Percentiles rank a stretch among this genome's conserved stretches.
Conservation (phyloP, 2,329 filamentous ascomycete species). For the Trichoderma sp. region DNA sequence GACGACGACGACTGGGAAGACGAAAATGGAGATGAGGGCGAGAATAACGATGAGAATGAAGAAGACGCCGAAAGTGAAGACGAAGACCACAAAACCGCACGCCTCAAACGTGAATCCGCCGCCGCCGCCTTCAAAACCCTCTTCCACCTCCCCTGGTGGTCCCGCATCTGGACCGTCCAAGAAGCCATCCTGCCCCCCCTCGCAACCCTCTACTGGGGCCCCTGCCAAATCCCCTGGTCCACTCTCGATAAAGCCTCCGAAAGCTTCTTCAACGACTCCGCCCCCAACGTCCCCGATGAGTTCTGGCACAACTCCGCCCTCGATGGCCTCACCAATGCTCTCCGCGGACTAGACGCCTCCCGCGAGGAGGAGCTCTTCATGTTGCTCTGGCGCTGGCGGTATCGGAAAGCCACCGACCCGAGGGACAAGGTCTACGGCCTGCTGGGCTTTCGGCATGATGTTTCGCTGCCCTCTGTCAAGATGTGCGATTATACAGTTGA, state of each 20-base stretch:
- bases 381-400: conserved; percentile 20
- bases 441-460: neutral
- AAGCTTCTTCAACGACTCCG: conserved; percentile 11
- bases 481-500: conserved; percentile 13
- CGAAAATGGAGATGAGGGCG: neutral
- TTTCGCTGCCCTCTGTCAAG: neutral
- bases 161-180: conserved; percentile 21
- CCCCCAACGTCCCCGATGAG: neutral
- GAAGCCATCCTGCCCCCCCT: conserved; percentile 13
- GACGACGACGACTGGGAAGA: too few species aligned
- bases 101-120: neutral
- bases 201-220: conserved; percentile 18
- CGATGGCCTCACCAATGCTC: neutral
- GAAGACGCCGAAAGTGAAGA: neutral
- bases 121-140: neutral
- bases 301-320: conserved; percentile 15
- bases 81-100: neutral
- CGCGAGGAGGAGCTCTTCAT: conserved; percentile 10
- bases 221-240: neutral
- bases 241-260: neutral
- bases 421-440: conserved; percentile 20
- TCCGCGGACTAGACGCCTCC: conserved; percentile 2
- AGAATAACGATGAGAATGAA: neutral
- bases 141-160: conserved; percentile 11
- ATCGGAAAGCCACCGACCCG: neutral